Base-by-base conservation (phyloP, 176 grass and related monocot genomes). In the Themeda triandra region DNA sequence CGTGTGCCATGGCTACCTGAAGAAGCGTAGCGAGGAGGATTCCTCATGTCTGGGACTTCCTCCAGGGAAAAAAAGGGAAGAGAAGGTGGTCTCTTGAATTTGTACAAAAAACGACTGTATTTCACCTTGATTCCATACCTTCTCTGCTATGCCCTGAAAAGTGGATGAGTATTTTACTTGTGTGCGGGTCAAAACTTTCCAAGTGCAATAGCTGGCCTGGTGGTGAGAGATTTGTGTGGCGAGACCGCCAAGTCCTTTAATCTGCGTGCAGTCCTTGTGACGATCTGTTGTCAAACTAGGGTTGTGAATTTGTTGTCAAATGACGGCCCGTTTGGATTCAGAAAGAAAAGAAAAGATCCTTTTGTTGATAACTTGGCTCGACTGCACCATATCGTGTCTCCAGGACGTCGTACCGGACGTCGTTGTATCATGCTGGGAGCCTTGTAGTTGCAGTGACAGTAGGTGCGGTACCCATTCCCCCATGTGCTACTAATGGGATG, bases 91-190 rank as follows among this genome's bases (percentile, higher is more conserved):
- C 88, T 79, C 67, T 49, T 1, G 75, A 82, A 63, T 62, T 46
- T 91, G 85, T 91, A 91, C 75, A 91, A 82, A 88, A 24, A 71
- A 14, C 54, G 24, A 11, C 35, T 82, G 33, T 79, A 83, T 58
- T 74, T 73, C 45, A 75, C 62, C 67, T 59, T 74, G 83, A 76
- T 67, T 46, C 4, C 30, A 33, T 58, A 39, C 8, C 9, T 48
- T 44, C 28, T 83, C 4, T 78, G 64, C 19, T 71, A 30, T 71
- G 41, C 56, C 13, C 54, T 77, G 63, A 66, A 69, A 2, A n/a
- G 8, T 35, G 1, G 8, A 13, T 4, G 36, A 77, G 10, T 69
- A 41, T 39, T 18, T 30, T 53, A 18, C 0, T 60, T 68, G 32
- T 35, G 64, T 23, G 66, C 14, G 18, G 11, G 4, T 35, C 23